Conservation (phyloP, 2,329 filamentous ascomycete genomes). For the Tolypocladium endophyticum region DNA sequence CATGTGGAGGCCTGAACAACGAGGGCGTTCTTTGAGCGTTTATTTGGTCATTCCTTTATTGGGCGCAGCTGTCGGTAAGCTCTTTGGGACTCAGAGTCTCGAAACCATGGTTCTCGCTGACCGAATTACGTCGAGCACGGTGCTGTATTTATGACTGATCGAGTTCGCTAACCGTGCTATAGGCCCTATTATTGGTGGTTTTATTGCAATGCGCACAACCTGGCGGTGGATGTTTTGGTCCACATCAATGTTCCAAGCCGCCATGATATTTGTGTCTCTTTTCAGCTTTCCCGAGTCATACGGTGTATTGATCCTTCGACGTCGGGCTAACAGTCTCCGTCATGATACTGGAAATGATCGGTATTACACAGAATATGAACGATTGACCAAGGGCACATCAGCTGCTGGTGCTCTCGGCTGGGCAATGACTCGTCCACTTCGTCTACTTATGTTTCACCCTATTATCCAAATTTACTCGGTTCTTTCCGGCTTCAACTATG, state of each 20-base stretch:
- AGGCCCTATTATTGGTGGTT: slow-evolving; percentile 26
- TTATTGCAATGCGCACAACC: slow-evolving; percentile 21
- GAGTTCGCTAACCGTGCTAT: neutral
- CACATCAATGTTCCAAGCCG: slow-evolving; percentile 28
- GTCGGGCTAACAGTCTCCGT: slow-evolving; percentile 20
- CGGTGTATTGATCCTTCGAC: slow-evolving; percentile 21
- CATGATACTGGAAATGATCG: slow-evolving; percentile 16
- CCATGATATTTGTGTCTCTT: slow-evolving; percentile 22
- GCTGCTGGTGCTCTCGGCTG: slow-evolving; percentile 12
- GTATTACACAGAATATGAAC: slow-evolving; percentile 27
- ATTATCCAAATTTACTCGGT: slow-evolving; percentile 46
- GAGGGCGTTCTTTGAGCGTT: slow-evolving; percentile 27
- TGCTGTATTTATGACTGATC: neutral
- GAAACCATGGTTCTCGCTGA: too few relatives aligned
- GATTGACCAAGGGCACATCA: slow-evolving; percentile 18
- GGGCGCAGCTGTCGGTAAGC: slow-evolving; percentile 21
- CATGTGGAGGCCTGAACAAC: slow-evolving; percentile 32
- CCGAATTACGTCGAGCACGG: too few relatives aligned
- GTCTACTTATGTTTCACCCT: slow-evolving; percentile 45
- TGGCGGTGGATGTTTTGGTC: slow-evolving; percentile 38
- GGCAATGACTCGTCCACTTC: slow-evolving; percentile 42
- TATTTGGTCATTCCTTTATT: slow-evolving; percentile 29
- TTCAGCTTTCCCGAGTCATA: slow-evolving; percentile 27
- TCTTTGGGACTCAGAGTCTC: neutral
- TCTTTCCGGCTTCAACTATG: slow-evolving; percentile 49